phyloP scores from a whole-genome alignment of 2,329 filamentous ascomycete species.

The Fusarium caatingaense region DNA sequence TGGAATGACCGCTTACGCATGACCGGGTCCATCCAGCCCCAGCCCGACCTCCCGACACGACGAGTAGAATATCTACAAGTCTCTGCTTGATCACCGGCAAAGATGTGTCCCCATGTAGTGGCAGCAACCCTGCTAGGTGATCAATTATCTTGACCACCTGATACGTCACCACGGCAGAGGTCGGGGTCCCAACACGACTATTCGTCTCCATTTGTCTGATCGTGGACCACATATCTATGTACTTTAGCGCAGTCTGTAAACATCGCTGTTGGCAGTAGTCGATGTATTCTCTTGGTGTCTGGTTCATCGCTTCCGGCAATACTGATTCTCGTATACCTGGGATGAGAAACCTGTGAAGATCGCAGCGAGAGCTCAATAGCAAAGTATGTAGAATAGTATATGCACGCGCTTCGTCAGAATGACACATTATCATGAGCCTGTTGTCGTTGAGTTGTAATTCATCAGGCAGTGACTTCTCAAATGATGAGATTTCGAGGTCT shows the following conservation, averaged over 20 bases:
- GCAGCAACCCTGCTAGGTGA: conserved; percentile 15
- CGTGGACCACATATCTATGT: conserved; percentile 30
- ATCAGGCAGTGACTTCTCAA: conserved; percentile 32
- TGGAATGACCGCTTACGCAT: conserved; percentile 21
- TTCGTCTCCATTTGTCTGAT: conserved; percentile 30
- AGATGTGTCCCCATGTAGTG: conserved; percentile 11
- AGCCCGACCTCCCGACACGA: neutral
- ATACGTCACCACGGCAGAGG: conserved; percentile 20
- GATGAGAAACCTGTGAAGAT: conserved; percentile 44
- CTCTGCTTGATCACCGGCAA: conserved; percentile 20
- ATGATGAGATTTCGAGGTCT: conserved; percentile 32
- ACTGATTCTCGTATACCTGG: conserved; percentile 42
- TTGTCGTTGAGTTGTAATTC: conserved; percentile 33
- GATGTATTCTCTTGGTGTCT: conserved; percentile 30
- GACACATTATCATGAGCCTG: conserved; percentile 42
- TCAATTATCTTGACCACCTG: conserved; percentile 39
- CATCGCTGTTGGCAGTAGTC: conserved; percentile 37
- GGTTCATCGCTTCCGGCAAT: conserved; percentile 15
- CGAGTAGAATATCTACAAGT: conserved; percentile 10
- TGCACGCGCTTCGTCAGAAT: conserved; percentile 36
- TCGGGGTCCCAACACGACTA: conserved; percentile 15
- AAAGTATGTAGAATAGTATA: conserved; percentile 39
- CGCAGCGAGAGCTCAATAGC: conserved; percentile 38
- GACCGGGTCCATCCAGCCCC: conserved; percentile 6
- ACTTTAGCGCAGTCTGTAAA: conserved; percentile 6